Evolutionary conservation across 2,329 filamentous ascomycete genomes (phyloP).

Genomic region (Scedosporium apiospermum): DNA sequence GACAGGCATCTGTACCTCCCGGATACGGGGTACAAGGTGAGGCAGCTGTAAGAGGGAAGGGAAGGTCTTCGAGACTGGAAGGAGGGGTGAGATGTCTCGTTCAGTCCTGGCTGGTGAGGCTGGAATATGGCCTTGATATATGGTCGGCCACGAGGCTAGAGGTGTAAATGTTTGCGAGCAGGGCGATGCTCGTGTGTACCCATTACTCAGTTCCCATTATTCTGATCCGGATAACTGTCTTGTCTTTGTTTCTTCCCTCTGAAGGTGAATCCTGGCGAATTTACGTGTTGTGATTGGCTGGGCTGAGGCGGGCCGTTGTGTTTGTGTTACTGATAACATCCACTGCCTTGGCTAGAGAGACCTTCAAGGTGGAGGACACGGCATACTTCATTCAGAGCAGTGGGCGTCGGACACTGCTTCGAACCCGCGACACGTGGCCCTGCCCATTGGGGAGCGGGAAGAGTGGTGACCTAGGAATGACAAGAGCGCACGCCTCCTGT

Average conservation of each 20-base stretch:
- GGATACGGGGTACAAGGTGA: slow-evolving; percentile 74
- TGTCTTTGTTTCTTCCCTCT: not conserved
- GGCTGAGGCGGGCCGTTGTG: too few species aligned
- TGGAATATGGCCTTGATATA: not conserved
- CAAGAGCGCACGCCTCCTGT: not conserved
- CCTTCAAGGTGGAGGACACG: too few species aligned
- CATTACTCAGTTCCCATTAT: not conserved
- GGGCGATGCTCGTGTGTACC: not conserved
- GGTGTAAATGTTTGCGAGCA: not conserved
- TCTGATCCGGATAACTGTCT: not conserved
- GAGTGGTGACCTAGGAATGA: too few species aligned
- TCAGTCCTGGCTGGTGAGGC: not conserved
- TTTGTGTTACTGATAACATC: too few species aligned
- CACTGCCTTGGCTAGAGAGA: too few species aligned
- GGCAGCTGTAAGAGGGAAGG: slow-evolving; percentile 44
- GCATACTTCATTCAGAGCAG: too few species aligned
- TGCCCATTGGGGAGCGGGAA: too few species aligned
- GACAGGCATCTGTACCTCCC: slow-evolving; percentile 93
- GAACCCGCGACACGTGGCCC: too few species aligned
- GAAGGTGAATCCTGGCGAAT: not conserved
- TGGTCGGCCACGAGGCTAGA: not conserved
- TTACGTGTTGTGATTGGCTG: not conserved
- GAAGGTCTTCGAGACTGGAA: not conserved
- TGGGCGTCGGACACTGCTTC: too few species aligned
- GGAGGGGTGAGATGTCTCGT: not conserved